phyloP scores from a whole-genome alignment of 2,329 filamentous ascomycete species.

The Aspergillus pseudotamarii region DNA sequence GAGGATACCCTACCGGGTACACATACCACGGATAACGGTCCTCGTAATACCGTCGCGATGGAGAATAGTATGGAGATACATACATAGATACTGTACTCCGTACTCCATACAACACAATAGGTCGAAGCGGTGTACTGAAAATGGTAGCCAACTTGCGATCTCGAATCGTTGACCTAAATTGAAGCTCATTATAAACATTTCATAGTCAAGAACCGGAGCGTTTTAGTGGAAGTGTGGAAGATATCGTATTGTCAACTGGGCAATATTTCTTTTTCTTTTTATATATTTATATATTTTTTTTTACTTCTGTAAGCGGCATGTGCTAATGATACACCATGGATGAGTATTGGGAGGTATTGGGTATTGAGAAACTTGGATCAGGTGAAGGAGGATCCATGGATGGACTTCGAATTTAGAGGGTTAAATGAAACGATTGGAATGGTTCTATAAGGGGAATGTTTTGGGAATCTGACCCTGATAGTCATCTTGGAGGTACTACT shows the following conservation, averaged over 20 bases:
- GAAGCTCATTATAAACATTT: too few relatives aligned
- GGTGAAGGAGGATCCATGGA: background rate
- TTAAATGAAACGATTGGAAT: background rate
- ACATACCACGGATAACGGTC: background rate
- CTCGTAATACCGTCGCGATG: background rate
- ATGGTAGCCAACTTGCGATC: background rate
- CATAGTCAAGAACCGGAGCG: too few relatives aligned
- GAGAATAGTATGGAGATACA: background rate
- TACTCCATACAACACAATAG: background rate
- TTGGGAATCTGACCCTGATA: background rate
- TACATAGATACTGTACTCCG: background rate
- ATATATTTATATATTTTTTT: too few relatives aligned
- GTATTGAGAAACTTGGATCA: background rate
- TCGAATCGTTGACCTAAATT: background rate
- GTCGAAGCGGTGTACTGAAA: background rate
- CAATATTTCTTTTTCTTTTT: background rate
- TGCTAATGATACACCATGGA: background rate
- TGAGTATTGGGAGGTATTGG: background rate
- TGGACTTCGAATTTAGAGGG: background rate
- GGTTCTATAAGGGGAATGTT: background rate
- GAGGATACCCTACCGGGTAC: background rate
- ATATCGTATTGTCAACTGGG: background rate
- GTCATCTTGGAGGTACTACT: background rate
- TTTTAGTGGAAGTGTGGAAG: background rate
- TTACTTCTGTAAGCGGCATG: background rate